A percentile compares a stretch with the other conserved stretches of the same genome.
These are phyloP conservation scores for Fusarium redolens DNA, from an alignment of 2,329 filamentous ascomycete genomes.

Conservation along the genomic window DNA sequence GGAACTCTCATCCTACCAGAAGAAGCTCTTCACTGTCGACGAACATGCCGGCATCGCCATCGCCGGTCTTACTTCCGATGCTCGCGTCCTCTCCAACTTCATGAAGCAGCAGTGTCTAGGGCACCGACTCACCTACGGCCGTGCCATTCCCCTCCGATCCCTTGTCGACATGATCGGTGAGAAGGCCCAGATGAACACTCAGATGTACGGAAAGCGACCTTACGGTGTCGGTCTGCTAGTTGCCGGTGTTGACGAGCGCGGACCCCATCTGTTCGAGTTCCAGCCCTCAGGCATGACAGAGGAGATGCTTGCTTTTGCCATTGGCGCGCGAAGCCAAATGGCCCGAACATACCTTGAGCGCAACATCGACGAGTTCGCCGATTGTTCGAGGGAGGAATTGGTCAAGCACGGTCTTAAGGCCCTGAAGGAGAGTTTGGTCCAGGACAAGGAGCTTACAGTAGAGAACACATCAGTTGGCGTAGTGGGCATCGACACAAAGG, in stretches of 20 bases:
- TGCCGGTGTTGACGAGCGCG: constrained; percentile 91
- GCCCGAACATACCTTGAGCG: constrained; percentile 96
- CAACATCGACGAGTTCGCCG: constrained; percentile 85
- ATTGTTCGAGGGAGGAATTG: constrained; percentile 82
- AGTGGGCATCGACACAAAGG: constrained; percentile 69
- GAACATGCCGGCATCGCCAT: constrained; percentile 96
- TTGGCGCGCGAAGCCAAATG: constrained; percentile 97
- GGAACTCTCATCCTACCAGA: constrained; percentile 99
- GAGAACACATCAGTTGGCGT: constrained; percentile 96
- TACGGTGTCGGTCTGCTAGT: constrained; percentile 96
- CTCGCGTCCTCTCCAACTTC: constrained; percentile 99
- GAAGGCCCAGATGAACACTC: constrained; percentile 97
- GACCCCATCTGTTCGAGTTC: constrained; percentile 98
- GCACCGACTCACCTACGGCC: constrained; percentile 94
- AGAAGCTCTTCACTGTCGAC: constrained; percentile 98
- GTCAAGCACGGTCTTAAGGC: constrained; percentile 91
- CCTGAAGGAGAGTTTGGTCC: constrained; percentile 92
- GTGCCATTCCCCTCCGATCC: constrained; percentile 88
- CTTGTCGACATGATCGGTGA: constrained; percentile 94
- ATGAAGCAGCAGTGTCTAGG: constrained; percentile 99
- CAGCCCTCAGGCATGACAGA: constrained; percentile 95
- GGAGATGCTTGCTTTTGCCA: constrained; percentile 96
- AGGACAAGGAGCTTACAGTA: constrained; percentile 97
- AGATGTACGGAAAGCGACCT: constrained; percentile 95
- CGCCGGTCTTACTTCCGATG: constrained; percentile 95